These are phyloP conservation scores for Zanthoxylum bungeanum DNA, from an alignment of 345 rosid genomes.

Conservation along the genomic window DNA sequence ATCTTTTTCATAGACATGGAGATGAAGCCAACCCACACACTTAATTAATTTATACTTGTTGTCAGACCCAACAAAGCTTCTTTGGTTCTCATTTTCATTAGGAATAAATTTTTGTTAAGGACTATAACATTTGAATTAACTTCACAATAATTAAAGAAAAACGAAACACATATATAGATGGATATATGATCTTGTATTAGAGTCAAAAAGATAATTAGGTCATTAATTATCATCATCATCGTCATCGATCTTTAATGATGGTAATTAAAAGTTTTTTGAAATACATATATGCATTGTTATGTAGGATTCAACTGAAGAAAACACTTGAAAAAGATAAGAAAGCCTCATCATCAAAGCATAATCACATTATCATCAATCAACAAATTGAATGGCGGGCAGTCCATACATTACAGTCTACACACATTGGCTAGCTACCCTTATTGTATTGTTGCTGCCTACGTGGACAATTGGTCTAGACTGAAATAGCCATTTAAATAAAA, in stretches of 20 bases:
- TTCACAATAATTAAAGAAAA: not conserved
- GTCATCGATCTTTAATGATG: not conserved
- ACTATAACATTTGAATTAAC: no score
- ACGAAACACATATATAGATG: no score
- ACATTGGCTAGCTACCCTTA: constrained; percentile 19
- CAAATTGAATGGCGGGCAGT: constrained; percentile 25
- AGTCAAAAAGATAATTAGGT: constrained; percentile 14
- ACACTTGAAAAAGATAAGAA: not conserved
- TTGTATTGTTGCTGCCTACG: no score
- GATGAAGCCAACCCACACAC: constrained; percentile 10
- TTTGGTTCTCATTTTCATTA: constrained; percentile 1
- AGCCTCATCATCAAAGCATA: constrained; percentile 7
- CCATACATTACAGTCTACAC: not conserved
- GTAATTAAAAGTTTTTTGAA: not conserved
- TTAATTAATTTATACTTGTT: not conserved
- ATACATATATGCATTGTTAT: constrained; percentile 8
- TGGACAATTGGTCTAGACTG: no score
- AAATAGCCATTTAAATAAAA: no score
- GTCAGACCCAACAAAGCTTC: not conserved
- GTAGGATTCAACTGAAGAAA: constrained; percentile 33
- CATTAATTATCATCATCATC: not conserved
- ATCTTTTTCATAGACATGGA: constrained; percentile 8
- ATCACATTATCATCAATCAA: constrained; percentile 11
- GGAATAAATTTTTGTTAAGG: not conserved
- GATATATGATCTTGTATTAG: not conserved